Base-by-base conservation (phyloP, 148 eudicot genomes). In the Bassia scoparia region DNA sequence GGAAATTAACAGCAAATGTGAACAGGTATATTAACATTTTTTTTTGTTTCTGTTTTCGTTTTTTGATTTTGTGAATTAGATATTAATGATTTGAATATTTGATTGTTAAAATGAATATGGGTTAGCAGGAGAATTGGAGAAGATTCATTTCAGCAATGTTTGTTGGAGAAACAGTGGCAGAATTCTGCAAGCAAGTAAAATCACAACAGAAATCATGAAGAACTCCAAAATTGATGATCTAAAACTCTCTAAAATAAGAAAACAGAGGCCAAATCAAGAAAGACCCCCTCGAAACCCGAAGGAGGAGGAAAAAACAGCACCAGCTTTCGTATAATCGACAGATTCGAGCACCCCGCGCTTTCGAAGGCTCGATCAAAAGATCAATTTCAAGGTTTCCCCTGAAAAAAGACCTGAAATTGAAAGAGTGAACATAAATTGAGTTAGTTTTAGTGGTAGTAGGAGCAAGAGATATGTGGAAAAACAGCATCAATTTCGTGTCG, bases 101-200 rank as follows among this genome's bases (percentile, higher is more conserved):
- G 56, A 21, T 52, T 21, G 24, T 52, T 52, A 21, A 52, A 1
- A 60, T 66, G 61, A 43, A 65, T 8, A 34, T 76, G 16, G 10
- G 2, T 67, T 37, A 41, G 7, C 83, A 88, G 94, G 87, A 56
- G 98, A 95, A 21, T n/a, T 95, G 98, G 98, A 82, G 87, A 37
- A 69, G 84, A 81, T 91, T 95, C 98, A 2, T 79, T 95, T 86
- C 93, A 50, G 90, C 99, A 37, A 95, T 95, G 99, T 77, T 95
- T 2, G 76, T 92, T 12, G 89, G 88, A 70, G 99, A 89, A 79
- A 95, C 99, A 35, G 87, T 95, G 3, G 86, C 85, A 26, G 97
- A 95, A 91, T 95, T 8, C 76, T 91, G 0, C 87, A 88, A 69
- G 86, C 92, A 31, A 92, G 88, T 74, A 78, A 85, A 79, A 78